Percentiles rank a stretch among this genome's conserved stretches.
phyloP scores from a whole-genome alignment of 1,284 basidiomycete genomes.

The Malassezia slooffiae region DNA sequence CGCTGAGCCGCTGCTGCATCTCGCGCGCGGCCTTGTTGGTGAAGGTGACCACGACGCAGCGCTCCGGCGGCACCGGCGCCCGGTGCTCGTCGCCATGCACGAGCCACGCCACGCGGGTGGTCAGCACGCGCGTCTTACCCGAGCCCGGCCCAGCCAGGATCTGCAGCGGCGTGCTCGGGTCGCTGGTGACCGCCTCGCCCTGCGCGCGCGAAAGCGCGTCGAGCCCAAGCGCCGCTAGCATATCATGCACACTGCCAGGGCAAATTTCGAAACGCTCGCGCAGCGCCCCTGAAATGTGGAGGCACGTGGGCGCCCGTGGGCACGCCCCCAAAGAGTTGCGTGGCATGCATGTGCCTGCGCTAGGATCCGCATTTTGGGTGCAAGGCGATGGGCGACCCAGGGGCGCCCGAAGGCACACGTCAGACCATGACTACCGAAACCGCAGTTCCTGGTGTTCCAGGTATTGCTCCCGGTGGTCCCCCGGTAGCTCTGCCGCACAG shows the following conservation, averaged over 20 bases:
- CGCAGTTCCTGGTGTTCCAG: no score
- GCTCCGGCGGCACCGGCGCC: constrained; percentile 22
- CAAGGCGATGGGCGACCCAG: no score
- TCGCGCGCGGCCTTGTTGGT: constrained; percentile 77
- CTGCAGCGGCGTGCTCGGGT: constrained; percentile 29
- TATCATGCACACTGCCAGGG: not conserved
- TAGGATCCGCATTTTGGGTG: no score
- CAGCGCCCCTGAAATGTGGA: no score
- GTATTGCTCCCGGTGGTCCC: no score
- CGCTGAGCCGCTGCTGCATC: constrained; percentile 64
- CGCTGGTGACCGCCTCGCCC: constrained; percentile 30
- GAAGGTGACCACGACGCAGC: constrained; percentile 47
- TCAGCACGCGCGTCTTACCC: constrained; percentile 44
- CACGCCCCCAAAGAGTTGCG: no score
- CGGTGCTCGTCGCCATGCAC: constrained; percentile 17
- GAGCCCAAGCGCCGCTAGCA: constrained; percentile 8
- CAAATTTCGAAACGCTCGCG: no score
- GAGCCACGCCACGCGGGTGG: constrained; percentile 39
- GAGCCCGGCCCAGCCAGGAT: constrained; percentile 44
- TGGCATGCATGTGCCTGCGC: no score
- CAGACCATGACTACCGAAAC: no score
- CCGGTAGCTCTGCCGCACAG: no score
- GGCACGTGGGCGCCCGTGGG: no score
- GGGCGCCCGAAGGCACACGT: no score
- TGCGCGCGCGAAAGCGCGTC: constrained; percentile 28